phyloP scores from a whole-genome alignment of 2,329 filamentous ascomycete species.

The Aspergillus sp. region DNA sequence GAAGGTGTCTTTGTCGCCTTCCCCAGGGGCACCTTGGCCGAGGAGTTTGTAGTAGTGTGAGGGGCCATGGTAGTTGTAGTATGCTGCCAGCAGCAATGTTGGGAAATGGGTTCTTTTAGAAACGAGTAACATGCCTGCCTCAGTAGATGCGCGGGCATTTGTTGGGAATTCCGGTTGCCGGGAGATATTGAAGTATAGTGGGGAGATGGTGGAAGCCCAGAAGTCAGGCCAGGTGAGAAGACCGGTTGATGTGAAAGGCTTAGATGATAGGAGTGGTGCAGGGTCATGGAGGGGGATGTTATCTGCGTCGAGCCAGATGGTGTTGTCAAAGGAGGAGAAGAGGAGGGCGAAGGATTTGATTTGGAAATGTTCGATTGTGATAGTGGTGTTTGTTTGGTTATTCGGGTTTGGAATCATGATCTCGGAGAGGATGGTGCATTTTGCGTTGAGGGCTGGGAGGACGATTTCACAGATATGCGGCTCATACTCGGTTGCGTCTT shows the following conservation, averaged over 20 bases:
- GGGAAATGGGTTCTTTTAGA: conserved; percentile 27
- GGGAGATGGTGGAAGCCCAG: conserved; percentile 33
- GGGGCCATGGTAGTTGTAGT: conserved; percentile 27
- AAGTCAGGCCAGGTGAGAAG: conserved; percentile 52
- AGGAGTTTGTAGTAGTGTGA: conserved; percentile 24
- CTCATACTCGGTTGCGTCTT: conserved; percentile 27
- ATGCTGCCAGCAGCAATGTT: conserved; percentile 26
- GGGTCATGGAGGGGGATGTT: conserved; percentile 43
- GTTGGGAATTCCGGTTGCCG: conserved; percentile 25
- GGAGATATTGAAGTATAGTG: conserved; percentile 35
- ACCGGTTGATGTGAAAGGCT: conserved; percentile 46
- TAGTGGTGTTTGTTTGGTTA: conserved; percentile 19
- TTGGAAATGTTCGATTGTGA: conserved; percentile 39
- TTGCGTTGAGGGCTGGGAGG: conserved; percentile 28
- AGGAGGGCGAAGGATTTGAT: conserved; percentile 50
- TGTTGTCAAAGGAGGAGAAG: conserved; percentile 50
- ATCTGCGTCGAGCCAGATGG: conserved; percentile 52
- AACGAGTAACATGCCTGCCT: conserved; percentile 27
- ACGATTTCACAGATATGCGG: conserved; percentile 28
- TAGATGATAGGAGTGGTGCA: conserved; percentile 37
- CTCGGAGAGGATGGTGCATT: conserved; percentile 33
- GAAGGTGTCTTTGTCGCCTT: conserved; percentile 26
- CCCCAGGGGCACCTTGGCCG: conserved; percentile 22
- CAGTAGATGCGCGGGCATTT: conserved; percentile 25
- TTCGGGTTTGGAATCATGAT: conserved; percentile 27